Evolutionary conservation across 495 filamentous ascomycete genomes (phyloP), one percentile per base, ranked within the genome.

Genomic region (Geoglossum glabrum): DNA sequence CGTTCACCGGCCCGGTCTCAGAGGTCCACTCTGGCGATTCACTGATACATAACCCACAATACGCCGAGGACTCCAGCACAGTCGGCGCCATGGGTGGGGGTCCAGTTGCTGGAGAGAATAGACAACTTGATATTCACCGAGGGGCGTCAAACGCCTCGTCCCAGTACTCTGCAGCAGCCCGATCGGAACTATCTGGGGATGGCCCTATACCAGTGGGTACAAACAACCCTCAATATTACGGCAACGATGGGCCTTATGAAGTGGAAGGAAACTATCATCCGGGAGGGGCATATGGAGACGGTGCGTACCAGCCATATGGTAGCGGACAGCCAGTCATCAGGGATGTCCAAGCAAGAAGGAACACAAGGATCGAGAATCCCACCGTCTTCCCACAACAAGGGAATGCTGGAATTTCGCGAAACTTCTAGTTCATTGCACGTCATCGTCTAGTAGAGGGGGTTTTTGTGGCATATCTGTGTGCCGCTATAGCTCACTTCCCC

Each of bases 91-190:
- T 94, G 67, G 90, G 87, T 25, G 74, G 76, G 9, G 79, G 68
- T 30, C 87, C 87, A 0, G 69, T 73, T 3, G 78, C 83, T 13
- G 75, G 76, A 36, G 79, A 76, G 28, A 85, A 82, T 69, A 75
- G 79, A 45, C 69, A 70, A 26, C 72, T 67, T 21, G 83, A 84
- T 62, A 84, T 97, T 31, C 85, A 85, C 61, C 85, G 92, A 38
- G 92, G 92, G 1, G 84, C 90, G 15, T 95, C 89, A 1, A 98
- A 98, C 69, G 92, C 92, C 21, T 98, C 92, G 1, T 97, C 92
- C 0, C 87, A 86, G 10, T 98, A 98, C 68, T 96, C 90, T 34
- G 81, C 81, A 13, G 85, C 77, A 11, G 82, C 82, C 46, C 78
- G 79, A 49, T 96, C 93, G 2, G 90, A 96, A 62, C 81, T 79